A percentile compares a stretch with the other conserved stretches of the same genome.
Conservation (phyloP, 1,139 yeast species). For the Hyphopichia pseudoburtonii region DNA sequence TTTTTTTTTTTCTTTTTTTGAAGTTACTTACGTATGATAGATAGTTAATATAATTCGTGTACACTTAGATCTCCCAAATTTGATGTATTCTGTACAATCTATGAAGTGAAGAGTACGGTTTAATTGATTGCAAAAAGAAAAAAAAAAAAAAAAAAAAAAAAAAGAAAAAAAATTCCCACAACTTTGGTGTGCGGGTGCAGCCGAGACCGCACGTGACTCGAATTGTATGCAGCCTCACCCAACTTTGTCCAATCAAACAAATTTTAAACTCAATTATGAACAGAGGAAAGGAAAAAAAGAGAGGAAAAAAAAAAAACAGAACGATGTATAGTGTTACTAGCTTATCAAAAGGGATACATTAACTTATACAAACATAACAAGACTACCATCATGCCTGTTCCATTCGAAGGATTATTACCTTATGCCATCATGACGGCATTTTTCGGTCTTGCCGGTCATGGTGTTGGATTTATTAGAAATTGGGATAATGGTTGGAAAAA, state of each 20-base stretch:
- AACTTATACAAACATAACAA: neutral
- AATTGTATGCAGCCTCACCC: conserved; percentile 2
- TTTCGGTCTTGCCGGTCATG: conserved; percentile 51
- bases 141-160: too few species aligned
- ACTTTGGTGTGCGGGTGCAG: too few species aligned
- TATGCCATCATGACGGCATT: conserved; percentile 50
- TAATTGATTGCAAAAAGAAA: too few species aligned
- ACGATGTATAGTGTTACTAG: too few species aligned
- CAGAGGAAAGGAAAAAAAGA: neutral
- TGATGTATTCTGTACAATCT: too few species aligned
- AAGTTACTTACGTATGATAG: too few species aligned
- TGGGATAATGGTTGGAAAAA: conserved; percentile 56
- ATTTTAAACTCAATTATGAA: conserved; percentile 3
- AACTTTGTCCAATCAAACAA: conserved; percentile 11
- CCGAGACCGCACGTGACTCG: neutral
- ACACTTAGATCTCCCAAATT: too few species aligned
- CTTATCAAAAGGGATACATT: conserved; percentile 2
- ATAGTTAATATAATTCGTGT: too few species aligned
- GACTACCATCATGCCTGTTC: conserved; percentile 39
- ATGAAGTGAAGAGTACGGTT: too few species aligned
- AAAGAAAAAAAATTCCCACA: too few species aligned
- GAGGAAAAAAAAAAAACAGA: conserved; percentile 7
- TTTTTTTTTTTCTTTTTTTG: too few species aligned
- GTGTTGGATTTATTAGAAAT: conserved; percentile 46
- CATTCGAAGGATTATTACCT: conserved; percentile 52